These are phyloP conservation scores for Oryza rufipogon DNA, from an alignment of 176 grass and related monocot genomes.

Conservation along the genomic window DNA sequence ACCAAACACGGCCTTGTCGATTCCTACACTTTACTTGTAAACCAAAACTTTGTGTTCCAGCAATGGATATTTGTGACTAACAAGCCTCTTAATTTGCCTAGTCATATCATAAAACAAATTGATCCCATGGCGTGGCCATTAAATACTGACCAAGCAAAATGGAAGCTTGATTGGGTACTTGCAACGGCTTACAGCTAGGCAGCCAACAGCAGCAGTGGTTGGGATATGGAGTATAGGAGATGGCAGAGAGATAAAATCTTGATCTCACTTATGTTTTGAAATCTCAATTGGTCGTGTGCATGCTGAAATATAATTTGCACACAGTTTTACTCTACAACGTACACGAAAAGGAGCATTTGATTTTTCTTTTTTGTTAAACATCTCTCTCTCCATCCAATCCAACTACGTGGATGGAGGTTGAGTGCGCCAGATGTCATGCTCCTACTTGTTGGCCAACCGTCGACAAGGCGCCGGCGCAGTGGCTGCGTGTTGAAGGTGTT, in stretches of 20 bases:
- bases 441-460: no score
- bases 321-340: no score
- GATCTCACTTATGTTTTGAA: not conserved
- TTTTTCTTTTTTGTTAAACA: no score
- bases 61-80: not conserved
- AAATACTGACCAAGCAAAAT: not conserved
- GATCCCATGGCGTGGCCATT: not conserved
- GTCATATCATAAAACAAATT: conserved; percentile 9
- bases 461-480: no score
- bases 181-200: not conserved
- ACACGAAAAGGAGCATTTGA: no score
- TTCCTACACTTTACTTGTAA: conserved; percentile 23
- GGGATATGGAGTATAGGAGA: not conserved
- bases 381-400: no score
- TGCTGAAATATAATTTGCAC: not conserved
- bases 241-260: not conserved
- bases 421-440: no score
- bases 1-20: conserved; percentile 22
- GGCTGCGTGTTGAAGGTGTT: no score
- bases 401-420: no score
- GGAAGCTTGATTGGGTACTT: not conserved
- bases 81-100: not conserved
- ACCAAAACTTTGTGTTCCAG: conserved; percentile 1
- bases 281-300: not conserved
- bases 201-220: conserved; percentile 1